Conservation (phyloP, 208 protist species). For the Leishmania amazonensis region DNA sequence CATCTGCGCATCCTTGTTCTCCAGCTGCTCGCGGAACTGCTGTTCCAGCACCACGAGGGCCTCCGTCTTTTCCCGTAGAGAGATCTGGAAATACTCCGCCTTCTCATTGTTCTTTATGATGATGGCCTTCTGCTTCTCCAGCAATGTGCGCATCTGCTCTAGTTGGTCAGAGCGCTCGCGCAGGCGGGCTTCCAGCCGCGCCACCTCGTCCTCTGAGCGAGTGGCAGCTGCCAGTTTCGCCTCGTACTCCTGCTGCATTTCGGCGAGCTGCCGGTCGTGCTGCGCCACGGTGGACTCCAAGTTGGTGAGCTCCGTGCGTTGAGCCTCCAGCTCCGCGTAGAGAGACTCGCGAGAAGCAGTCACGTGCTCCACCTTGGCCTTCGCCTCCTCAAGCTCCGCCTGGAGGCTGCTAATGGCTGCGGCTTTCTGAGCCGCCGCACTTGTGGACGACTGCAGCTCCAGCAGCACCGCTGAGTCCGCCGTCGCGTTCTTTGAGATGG, state of each 20-base stretch:
- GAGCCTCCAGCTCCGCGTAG: conserved; percentile 60
- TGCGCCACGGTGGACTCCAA: conserved; percentile 43
- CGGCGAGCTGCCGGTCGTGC: conserved; percentile 48
- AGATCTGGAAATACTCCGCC: conserved; percentile 63
- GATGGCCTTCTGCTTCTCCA: conserved; percentile 85
- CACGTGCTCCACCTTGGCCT: conserved; percentile 29
- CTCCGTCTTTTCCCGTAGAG: conserved; percentile 55
- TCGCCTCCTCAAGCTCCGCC: conserved; percentile 62
- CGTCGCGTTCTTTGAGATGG: background rate
- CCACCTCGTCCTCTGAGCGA: conserved; percentile 40
- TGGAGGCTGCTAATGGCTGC: conserved; percentile 16
- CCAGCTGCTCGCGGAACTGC: conserved; percentile 46
- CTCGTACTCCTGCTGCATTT: conserved; percentile 62
- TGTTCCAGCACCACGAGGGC: conserved; percentile 40
- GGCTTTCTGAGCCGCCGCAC: background rate
- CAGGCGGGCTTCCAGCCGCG: conserved; percentile 46
- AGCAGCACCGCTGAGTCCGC: conserved; percentile 10
- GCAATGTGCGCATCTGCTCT: conserved; percentile 69
- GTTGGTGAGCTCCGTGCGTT: conserved; percentile 46
- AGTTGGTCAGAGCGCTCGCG: conserved; percentile 75
- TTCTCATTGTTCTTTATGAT: conserved; percentile 89
- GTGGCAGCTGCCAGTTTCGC: conserved; percentile 39
- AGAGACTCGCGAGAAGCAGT: conserved; percentile 43
- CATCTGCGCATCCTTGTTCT: conserved; percentile 78
- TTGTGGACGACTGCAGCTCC: conserved; percentile 1